Conservation (phyloP, 306 rosid species). For the Echinosophora koreensis region DNA sequence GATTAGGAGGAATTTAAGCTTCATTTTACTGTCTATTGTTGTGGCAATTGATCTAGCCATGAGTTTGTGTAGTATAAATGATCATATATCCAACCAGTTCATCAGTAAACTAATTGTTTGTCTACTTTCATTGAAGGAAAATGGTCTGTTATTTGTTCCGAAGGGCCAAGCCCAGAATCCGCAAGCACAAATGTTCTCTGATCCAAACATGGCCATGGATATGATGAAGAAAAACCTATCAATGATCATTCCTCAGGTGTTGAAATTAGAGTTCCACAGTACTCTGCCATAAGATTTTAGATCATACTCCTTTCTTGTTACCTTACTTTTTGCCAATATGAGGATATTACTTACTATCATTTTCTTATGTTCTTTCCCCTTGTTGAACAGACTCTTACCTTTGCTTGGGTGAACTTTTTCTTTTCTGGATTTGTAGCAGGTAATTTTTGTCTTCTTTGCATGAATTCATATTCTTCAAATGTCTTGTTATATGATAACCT, state of each 20-base stretch:
- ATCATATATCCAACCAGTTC: slow-evolving; percentile 10
- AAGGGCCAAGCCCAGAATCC: slow-evolving; percentile 92
- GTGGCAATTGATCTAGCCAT: neutral
- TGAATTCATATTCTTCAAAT: slow-evolving; percentile 25
- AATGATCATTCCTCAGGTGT: slow-evolving; percentile 97
- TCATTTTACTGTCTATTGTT: slow-evolving; percentile 7
- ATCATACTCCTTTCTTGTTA: slow-evolving; percentile 15
- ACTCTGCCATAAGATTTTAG: slow-evolving; percentile 30
- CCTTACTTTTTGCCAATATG: slow-evolving; percentile 21
- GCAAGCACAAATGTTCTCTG: slow-evolving; percentile 98
- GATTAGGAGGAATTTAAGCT: slow-evolving; percentile 31
- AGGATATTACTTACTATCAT: slow-evolving; percentile 20
- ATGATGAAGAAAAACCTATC: slow-evolving; percentile 99
- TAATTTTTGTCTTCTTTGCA: slow-evolving; percentile 46
- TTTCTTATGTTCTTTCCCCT: slow-evolving; percentile 35
- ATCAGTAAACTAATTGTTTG: slow-evolving; percentile 37
- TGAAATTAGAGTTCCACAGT: slow-evolving; percentile 25
- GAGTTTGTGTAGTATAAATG: slow-evolving; percentile 20
- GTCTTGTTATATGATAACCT: slow-evolving; percentile 16
- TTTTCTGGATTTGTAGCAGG: slow-evolving; percentile 99
- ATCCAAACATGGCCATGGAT: slow-evolving; percentile 99
- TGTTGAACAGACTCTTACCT: slow-evolving; percentile 91
- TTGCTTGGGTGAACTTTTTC: slow-evolving; percentile 99
- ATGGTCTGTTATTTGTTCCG: slow-evolving; percentile 85
- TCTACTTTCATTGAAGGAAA: slow-evolving; percentile 67